Evolutionary conservation across 164 flowering plant genomes (phyloP).

Genomic region (Vitis rupestris): DNA sequence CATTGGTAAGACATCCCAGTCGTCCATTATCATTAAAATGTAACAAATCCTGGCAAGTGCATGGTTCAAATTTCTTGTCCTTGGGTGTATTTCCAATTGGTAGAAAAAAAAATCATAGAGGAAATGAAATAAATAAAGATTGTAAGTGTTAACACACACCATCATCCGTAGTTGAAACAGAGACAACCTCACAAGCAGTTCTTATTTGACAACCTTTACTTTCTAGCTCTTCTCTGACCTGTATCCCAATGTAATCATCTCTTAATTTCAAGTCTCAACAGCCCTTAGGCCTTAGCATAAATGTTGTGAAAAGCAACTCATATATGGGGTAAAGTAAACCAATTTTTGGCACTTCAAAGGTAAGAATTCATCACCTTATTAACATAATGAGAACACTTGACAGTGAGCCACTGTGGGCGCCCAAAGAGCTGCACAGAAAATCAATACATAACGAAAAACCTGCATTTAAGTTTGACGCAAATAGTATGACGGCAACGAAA

Average conservation of each 20-base stretch:
- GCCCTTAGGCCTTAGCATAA: neutral
- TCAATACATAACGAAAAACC: neutral
- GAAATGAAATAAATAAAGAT: neutral
- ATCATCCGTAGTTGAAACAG: constrained; percentile 49
- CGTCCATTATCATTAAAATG: too few species aligned
- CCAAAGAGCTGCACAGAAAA: constrained; percentile 64
- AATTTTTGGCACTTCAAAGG: constrained; percentile 1
- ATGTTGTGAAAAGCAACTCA: neutral
- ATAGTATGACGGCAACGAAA: neutral
- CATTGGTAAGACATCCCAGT: too few species aligned
- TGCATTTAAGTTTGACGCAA: neutral
- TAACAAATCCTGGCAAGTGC: too few species aligned
- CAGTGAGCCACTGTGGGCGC: constrained; percentile 93
- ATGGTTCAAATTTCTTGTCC: too few species aligned
- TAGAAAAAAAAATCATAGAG: neutral
- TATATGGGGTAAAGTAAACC: neutral
- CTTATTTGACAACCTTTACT: constrained; percentile 59
- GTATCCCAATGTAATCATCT: constrained; percentile 4
- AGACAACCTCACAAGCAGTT: constrained; percentile 52
- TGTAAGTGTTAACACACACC: constrained; percentile 37
- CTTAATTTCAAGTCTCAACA: neutral
- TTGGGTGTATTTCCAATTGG: too few species aligned
- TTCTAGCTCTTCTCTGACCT: constrained; percentile 69
- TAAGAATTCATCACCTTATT: constrained; percentile 48
- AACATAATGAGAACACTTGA: constrained; percentile 60